Evolutionary conservation across 2,329 filamentous ascomycete species (phyloP), one percentile per base, ranked within the genome.

Genomic region (Ophiostoma piceae): DNA sequence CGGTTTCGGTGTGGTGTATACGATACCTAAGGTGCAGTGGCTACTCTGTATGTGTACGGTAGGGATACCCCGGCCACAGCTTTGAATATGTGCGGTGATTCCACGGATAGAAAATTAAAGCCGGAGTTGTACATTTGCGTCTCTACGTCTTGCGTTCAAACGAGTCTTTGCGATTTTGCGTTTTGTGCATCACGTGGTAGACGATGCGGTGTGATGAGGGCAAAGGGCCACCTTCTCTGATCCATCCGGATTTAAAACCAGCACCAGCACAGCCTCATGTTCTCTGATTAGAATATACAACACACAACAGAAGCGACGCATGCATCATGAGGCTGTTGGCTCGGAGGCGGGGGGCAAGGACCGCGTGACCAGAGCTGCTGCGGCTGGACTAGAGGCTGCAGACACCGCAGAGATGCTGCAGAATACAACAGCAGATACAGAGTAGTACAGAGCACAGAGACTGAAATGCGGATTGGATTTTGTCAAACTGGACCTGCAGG

Each of bases 401-500:
- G 51, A 8, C 51, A 57, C 19, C 51, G 35, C 7, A 64, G 12
- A 35, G 29, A 32, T 7, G 57, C 57, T 64, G 16, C 16, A 35
- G 29, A 26, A 26, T 26, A 57, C n/a, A n/a, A 8, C 9, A 16
- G 16, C 43, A 47, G 5, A 47, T 43, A 26, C 11, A 12, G 51
- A 62, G 54, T 22, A 57, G 43, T 16, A 47, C 43, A n/a, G 43
- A 47, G 43, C 26, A 29, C 26, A 29, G 26, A 29, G 26, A 29
- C 26, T 29, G 26, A 2, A 29, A 29, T 29, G 26, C 26, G 26
- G 26, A 35, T 51, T 19, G 47, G 1, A 51, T 19, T 16, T 26
- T n/a, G n/a, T n/a, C 57, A n/a, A 35, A 19, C 16, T 64, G 29
- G 57, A 37, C 60, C 60, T 64, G 60, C 60, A 64, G 60, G 60